A percentile compares a stretch with the other conserved stretches of the same genome.
These are phyloP conservation scores for Corylus avellana DNA, from an alignment of 306 rosid genomes.

Conservation along the genomic window DNA sequence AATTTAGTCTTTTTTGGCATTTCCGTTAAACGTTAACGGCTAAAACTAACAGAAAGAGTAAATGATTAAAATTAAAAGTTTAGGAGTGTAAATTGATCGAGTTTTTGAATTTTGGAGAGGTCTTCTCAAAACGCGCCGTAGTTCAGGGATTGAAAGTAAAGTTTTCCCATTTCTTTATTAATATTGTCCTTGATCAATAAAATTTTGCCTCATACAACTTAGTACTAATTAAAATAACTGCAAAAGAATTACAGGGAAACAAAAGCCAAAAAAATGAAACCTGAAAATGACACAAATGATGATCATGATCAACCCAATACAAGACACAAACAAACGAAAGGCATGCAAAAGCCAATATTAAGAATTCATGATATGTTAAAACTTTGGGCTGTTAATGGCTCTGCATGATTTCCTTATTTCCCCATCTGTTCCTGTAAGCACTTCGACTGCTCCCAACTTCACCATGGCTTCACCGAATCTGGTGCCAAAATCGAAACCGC, in stretches of 20 bases:
- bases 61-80: too few species aligned
- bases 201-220: too few species aligned
- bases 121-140: too few species aligned
- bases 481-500: not conserved
- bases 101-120: too few species aligned
- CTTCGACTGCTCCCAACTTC: constrained; percentile 39
- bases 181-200: not conserved
- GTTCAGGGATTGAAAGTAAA: too few species aligned
- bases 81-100: too few species aligned
- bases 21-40: too few species aligned
- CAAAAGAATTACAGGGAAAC: not conserved
- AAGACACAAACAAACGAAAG: not conserved
- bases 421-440: constrained; percentile 25
- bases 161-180: too few species aligned
- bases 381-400: not conserved
- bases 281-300: not conserved
- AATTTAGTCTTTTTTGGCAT: too few species aligned
- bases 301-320: not conserved
- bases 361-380: not conserved
- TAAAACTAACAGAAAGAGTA: too few species aligned
- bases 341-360: not conserved
- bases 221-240: not conserved
- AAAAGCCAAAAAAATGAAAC: not conserved
- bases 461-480: constrained; percentile 43
- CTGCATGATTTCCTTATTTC: constrained; percentile 37